Conservation (phyloP, 106 monocot species). For the Dendrobium catenatum region DNA sequence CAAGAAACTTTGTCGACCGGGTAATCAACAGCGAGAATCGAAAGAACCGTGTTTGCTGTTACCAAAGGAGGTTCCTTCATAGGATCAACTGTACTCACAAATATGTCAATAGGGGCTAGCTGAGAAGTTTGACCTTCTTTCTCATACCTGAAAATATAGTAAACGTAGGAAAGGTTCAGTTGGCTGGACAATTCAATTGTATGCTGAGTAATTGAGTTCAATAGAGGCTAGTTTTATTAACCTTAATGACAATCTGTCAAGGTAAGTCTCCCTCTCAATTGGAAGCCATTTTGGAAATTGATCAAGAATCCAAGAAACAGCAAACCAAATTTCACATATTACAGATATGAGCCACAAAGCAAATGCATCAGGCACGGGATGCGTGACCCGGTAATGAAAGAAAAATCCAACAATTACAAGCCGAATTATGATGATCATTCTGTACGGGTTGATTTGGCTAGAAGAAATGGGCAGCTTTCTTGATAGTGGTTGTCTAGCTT, state of each 20-base stretch:
- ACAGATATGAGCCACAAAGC: slow-evolving; percentile 74
- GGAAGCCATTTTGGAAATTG: slow-evolving; percentile 91
- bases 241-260: slow-evolving; percentile 74
- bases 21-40: slow-evolving; percentile 72
- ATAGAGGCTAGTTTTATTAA: slow-evolving; percentile 13
- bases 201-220: not conserved
- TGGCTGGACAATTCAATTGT: not conserved
- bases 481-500: slow-evolving; percentile 82
- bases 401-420: slow-evolving; percentile 75
- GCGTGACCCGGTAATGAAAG: slow-evolving; percentile 77
- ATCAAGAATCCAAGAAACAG: slow-evolving; percentile 81
- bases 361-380: slow-evolving; percentile 72
- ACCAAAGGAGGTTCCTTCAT: slow-evolving; percentile 77
- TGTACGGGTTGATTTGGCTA: slow-evolving; percentile 72
- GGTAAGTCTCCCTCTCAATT: slow-evolving; percentile 85
- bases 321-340: slow-evolving; percentile 89
- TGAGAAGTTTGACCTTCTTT: slow-evolving; percentile 73
- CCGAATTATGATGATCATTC: slow-evolving; percentile 76
- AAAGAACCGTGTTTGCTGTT: slow-evolving; percentile 80
- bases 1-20: slow-evolving; percentile 78
- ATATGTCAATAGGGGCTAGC: slow-evolving; percentile 51
- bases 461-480: slow-evolving; percentile 76
- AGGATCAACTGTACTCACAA: slow-evolving; percentile 80
- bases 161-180: not conserved
- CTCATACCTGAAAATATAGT: slow-evolving; percentile 45